Evolutionary conservation across 1,139 yeast genomes (phyloP), one percentile per base, ranked within the genome.

Genomic region (Saccharomyces pastorianus): DNA sequence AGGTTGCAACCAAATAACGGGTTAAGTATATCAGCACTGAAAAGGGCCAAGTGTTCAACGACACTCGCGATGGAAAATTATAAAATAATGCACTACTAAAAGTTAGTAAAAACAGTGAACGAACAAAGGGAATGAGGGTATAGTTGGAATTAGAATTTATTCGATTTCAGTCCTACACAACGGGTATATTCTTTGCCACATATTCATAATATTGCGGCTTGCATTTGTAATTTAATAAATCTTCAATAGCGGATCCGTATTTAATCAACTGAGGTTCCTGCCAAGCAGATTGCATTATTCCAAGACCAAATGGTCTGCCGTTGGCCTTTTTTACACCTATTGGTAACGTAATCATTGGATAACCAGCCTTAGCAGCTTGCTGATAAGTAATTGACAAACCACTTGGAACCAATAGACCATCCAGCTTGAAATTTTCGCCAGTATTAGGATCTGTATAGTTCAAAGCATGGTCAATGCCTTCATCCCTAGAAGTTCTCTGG

Each of bases 171-270:
- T 34, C 41, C 14, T 7, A 34, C 5, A 34, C 8, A 34, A 64
- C 64, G 26, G 68, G 67, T 41, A 64, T 49, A 51, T 63, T 63
- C 51, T 62, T 64, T 3, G 64, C 64, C 32, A 62, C 50, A 51
- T 62, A 62, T 6, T 64, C 64, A 38, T 56, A 54, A 54, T 54
- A 64, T 42, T 53, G 53, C n/a, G 67, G 68, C 32, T 56, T 57
- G 32, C 56, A 50, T 55, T 64, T 59, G 38, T 53, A 57, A 11
- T 56, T 29, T 20, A 63, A 47, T 28, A 63, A 54, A 52, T 64
- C 66, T 51, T 64, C 68, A 51, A 64, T 61, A 13, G 68, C 68
- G 31, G 66, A 62, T 31, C 65, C 68, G 47, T 61, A 64, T 27
- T 56, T 63, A 38, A 64, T 64, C 23, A 64, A 53, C 42, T 61